Base-by-base conservation (phyloP, 1,139 yeast genomes). In the Magnusiomyces clavatus region DNA sequence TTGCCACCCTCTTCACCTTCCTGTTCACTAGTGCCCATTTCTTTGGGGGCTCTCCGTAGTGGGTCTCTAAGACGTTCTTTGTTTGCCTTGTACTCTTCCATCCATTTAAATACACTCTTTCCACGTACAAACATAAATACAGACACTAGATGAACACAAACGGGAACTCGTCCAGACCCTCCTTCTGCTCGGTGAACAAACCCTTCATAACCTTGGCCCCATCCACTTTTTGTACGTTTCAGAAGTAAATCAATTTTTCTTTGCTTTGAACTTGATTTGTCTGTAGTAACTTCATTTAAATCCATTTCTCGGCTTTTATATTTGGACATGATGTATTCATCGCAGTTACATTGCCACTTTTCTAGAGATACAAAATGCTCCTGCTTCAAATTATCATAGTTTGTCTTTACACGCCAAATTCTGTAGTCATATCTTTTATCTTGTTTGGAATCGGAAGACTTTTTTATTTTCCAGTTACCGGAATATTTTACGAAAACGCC, bases 271-370 rank as follows among this genome's bases (percentile, higher is more conserved):
- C 13, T 41, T 4, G 14, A 11, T 34, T 20, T 37, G 8, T 12
- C 31, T 12, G 19, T 12, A 14, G 17, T 12, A 41, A 5, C 12
- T 14, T 8, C 17, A 39, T 19, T 4, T 31, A 19, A 3, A 24
- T 8, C 38, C 14, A 24, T n/a, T 11, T 19, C 16, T 37, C 46
- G 8, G n/a, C 38, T 14, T 17, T 37, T 12, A 42, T 46, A 46
- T 38, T 46, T 46, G 42, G 35, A n/a, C 41, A 24, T n/a, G 8
- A 20, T 31, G 24, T 46, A 46, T 24, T 46, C 43, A 4, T 41
- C 48, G 17, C 48, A 46, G 13, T 17, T 46, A 14, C 48, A 46
- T 11, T 46, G 42, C 48, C 48, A 46, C 17, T 5, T 37, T 12
- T 14, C 13, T 35, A 46, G 19, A 14, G 14, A 20, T 2, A 46